Evolutionary conservation across 495 filamentous ascomycete genomes (phyloP).

Genomic region (Penicillium salamii): DNA sequence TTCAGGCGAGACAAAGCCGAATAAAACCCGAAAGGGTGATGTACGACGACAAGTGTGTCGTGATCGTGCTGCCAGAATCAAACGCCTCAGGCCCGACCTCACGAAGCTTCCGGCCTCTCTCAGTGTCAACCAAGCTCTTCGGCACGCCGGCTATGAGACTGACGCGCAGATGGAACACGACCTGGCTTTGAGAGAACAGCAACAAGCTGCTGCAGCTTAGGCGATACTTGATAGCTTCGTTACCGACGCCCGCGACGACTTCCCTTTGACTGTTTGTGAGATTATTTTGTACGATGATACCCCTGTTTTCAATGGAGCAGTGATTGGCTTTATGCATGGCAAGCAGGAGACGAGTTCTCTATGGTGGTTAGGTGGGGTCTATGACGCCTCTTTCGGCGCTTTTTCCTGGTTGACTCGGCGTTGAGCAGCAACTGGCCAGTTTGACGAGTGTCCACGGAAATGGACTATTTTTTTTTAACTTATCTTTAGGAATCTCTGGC

Average conservation of each 20-base stretch:
- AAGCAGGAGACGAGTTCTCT: slow-evolving; percentile 4
- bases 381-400: background rate
- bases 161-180: slow-evolving; percentile 32
- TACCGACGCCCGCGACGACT: slow-evolving; percentile 6
- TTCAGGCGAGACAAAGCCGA: slow-evolving; percentile 8
- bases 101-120: slow-evolving; percentile 17
- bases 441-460: no score
- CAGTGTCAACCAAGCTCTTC: slow-evolving; percentile 25
- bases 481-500: slow-evolving; percentile 1
- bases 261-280: slow-evolving; percentile 4
- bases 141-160: slow-evolving; percentile 28
- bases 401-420: background rate
- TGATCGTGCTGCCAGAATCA: slow-evolving; percentile 29
- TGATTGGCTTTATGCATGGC: slow-evolving; percentile 2
- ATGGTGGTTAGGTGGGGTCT: background rate
- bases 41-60: slow-evolving; percentile 21
- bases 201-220: background rate
- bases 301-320: slow-evolving; percentile 2
- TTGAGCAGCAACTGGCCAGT: background rate
- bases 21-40: slow-evolving; percentile 21
- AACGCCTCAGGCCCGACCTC: slow-evolving; percentile 28
- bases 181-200: slow-evolving; percentile 23
- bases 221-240: background rate
- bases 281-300: slow-evolving; percentile 13
- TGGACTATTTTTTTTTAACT: no score